phyloP scores from a whole-genome alignment of 352 stramenopile species.

The Phytopythium delawarense region DNA sequence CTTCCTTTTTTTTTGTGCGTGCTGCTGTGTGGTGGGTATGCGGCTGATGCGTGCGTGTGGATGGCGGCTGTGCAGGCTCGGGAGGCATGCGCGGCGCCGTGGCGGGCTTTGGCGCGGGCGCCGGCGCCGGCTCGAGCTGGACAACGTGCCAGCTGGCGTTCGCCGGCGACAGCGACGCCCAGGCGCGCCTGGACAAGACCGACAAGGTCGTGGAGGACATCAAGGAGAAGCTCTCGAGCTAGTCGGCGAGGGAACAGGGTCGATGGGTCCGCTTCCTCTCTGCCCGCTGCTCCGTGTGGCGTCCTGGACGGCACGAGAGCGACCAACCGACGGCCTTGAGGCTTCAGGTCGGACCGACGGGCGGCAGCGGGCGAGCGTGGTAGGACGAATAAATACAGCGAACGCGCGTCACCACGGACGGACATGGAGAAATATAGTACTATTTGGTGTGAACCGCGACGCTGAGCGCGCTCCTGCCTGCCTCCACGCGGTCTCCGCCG shows the following conservation, averaged over 20 bases:
- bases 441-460: constrained; percentile 20
- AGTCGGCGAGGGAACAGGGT: constrained; percentile 4
- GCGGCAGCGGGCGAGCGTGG: not conserved
- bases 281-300: not conserved
- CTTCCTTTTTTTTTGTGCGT: too few relatives aligned
- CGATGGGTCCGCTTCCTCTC: not conserved
- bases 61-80: constrained; percentile 33
- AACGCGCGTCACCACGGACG: not conserved
- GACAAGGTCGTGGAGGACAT: constrained; percentile 75
- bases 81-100: constrained; percentile 54
- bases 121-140: constrained; percentile 76
- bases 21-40: constrained; percentile 1
- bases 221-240: constrained; percentile 53
- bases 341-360: not conserved
- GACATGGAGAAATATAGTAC: constrained; percentile 33
- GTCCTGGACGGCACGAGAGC: not conserved
- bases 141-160: constrained; percentile 85
- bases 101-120: constrained; percentile 66
- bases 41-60: constrained; percentile 4
- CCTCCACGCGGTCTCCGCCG: not conserved
- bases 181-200: constrained; percentile 65
- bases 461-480: not conserved
- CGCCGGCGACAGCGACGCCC: constrained; percentile 56
- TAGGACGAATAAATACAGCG: constrained; percentile 2
- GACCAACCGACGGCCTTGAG: not conserved